phyloP scores from a whole-genome alignment of 2,329 filamentous ascomycete species.

The Moelleriella libera region DNA sequence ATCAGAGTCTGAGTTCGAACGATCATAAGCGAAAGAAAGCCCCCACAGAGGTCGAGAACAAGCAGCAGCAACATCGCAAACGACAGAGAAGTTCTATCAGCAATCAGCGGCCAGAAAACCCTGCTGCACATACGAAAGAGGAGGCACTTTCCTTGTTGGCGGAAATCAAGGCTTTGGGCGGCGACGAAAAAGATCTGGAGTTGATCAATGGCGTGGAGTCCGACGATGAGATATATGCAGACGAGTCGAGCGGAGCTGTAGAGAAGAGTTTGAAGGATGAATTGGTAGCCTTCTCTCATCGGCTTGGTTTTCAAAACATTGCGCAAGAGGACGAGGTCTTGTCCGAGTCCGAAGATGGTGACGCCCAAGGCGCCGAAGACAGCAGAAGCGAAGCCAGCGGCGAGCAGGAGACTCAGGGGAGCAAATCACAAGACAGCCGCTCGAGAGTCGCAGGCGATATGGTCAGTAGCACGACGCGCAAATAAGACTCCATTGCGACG shows the following conservation, averaged over 20 bases:
- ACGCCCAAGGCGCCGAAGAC: constrained; percentile 16
- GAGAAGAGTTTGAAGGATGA: constrained; percentile 26
- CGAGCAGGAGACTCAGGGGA: constrained; percentile 7
- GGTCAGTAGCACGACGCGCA: constrained; percentile 12
- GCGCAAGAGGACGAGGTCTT: constrained; percentile 21
- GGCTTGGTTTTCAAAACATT: constrained; percentile 21
- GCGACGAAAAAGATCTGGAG: constrained; percentile 49
- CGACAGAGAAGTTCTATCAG: constrained; percentile 20
- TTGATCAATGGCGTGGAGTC: constrained; percentile 40
- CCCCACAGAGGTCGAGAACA: constrained; percentile 17
- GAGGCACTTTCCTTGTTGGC: constrained; percentile 34
- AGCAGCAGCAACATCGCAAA: constrained; percentile 17
- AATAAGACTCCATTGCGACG: background rate
- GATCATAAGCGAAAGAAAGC: constrained; percentile 32
- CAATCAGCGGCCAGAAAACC: constrained; percentile 9
- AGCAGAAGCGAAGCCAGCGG: constrained; percentile 18
- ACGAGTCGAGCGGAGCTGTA: constrained; percentile 16
- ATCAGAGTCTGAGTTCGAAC: constrained; percentile 29
- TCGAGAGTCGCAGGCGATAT: constrained; percentile 17
- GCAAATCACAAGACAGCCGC: constrained; percentile 10
- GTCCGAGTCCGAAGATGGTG: constrained; percentile 19
- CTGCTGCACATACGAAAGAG: constrained; percentile 7
- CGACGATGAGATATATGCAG: constrained; percentile 21
- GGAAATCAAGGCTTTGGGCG: constrained; percentile 51
- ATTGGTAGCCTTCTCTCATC: constrained; percentile 22